Conservation (phyloP, 2,329 filamentous ascomycete genomes). For the Apiospora aurea region DNA sequence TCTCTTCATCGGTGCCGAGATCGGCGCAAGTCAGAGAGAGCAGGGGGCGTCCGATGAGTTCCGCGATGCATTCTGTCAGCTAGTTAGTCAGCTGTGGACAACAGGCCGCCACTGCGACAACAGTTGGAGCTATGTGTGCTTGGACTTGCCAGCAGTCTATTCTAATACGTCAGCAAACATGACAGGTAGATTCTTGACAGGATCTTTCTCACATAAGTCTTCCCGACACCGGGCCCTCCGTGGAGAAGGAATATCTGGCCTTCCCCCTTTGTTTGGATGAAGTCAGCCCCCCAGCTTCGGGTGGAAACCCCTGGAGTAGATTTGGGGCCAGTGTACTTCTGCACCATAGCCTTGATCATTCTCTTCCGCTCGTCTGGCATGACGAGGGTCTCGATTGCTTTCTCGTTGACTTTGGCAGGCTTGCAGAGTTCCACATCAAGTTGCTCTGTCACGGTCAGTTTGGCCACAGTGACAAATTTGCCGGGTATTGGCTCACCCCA, state of each 20-base stretch:
- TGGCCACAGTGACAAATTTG: background rate
- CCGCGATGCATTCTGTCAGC: slow-evolving; percentile 47
- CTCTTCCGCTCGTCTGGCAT: slow-evolving; percentile 58
- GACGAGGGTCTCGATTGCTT: slow-evolving; percentile 56
- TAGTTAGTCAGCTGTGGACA: background rate
- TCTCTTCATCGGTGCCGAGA: slow-evolving; percentile 37
- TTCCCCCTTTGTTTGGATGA: background rate
- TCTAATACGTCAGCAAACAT: background rate
- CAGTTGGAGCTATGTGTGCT: background rate
- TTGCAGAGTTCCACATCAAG: background rate
- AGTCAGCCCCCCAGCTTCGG: slow-evolving; percentile 27
- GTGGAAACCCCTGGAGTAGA: slow-evolving; percentile 20
- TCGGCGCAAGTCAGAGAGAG: slow-evolving; percentile 43
- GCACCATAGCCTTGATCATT: slow-evolving; percentile 54
- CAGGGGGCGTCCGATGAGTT: slow-evolving; percentile 40
- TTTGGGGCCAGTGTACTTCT: background rate
- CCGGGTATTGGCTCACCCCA: background rate
- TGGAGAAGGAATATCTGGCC: slow-evolving; percentile 45
- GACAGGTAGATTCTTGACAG: background rate
- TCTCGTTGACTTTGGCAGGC: slow-evolving; percentile 44
- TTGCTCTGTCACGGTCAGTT: background rate
- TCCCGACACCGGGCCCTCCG: slow-evolving; percentile 54
- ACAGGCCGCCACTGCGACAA: background rate
- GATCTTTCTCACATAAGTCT: slow-evolving; percentile 25
- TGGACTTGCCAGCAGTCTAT: background rate